These are phyloP conservation scores for Mesembryanthemum crystallinum DNA, from an alignment of 148 eudicot genomes.

Conservation along the genomic window DNA sequence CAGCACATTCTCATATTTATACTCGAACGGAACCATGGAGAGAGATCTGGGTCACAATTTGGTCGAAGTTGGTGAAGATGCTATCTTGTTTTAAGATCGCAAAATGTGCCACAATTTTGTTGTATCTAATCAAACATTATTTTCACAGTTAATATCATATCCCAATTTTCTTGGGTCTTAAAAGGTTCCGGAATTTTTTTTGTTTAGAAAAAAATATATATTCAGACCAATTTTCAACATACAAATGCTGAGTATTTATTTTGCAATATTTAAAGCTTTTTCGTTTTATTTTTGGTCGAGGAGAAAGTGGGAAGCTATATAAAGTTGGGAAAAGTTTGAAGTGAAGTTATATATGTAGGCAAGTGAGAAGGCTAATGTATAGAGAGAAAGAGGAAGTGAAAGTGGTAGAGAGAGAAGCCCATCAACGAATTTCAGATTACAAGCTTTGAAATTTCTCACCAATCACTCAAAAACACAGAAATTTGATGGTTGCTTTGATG, in stretches of 20 bases:
- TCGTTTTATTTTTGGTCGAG: neutral
- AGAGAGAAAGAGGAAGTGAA: neutral
- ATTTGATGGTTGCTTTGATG: conserved; percentile 1
- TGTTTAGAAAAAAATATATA: neutral
- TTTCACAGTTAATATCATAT: neutral
- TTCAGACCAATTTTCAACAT: neutral
- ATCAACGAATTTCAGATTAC: too few species aligned
- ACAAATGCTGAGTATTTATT: neutral
- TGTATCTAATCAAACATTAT: conserved; percentile 10
- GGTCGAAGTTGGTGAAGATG: neutral
- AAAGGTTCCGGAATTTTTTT: too few species aligned
- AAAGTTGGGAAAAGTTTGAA: too few species aligned
- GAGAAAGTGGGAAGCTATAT: neutral
- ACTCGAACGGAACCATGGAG: neutral
- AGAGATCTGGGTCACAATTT: neutral
- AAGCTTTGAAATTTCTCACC: neutral
- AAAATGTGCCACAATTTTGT: conserved; percentile 23
- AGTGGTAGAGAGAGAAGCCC: neutral
- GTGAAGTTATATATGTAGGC: neutral
- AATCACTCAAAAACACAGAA: neutral
- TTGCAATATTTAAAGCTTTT: neutral
- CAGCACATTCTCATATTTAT: neutral
- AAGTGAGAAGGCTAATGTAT: neutral
- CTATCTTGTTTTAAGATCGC: conserved; percentile 1
- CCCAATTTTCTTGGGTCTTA: conserved; percentile 11